Evolutionary conservation across 768 basidiomycete species (phyloP).

Genomic region (Amyloporia xantha): DNA sequence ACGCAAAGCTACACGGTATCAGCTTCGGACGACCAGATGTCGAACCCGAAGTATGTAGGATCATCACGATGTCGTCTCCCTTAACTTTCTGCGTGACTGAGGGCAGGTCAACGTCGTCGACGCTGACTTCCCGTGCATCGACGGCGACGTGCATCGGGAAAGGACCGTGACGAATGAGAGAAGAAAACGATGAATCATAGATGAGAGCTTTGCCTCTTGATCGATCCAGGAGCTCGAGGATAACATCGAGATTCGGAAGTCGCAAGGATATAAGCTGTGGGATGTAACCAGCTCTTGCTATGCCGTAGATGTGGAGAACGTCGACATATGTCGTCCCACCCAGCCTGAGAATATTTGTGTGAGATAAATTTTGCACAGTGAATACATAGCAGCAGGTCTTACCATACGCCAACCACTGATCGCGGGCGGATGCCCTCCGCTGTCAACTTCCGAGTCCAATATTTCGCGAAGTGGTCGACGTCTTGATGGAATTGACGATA

Average conservation of each 20-base stretch:
- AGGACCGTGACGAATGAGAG: constrained; percentile 35
- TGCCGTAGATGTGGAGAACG: constrained; percentile 65
- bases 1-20: constrained; percentile 64
- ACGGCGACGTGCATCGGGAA: constrained; percentile 43
- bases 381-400: constrained; percentile 21
- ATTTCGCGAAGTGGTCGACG: constrained; percentile 56
- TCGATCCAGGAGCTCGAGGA: constrained; percentile 61
- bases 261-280: constrained; percentile 75
- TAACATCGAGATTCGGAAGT: constrained; percentile 65
- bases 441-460: constrained; percentile 52
- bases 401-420: constrained; percentile 74
- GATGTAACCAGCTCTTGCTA: constrained; percentile 70
- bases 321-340: constrained; percentile 68
- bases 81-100: constrained; percentile 24
- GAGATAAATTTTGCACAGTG: too few relatives aligned
- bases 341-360: constrained; percentile 41
- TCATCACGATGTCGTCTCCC: constrained; percentile 45
- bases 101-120: constrained; percentile 32
- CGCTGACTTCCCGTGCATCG: constrained; percentile 32
- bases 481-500: constrained; percentile 59
- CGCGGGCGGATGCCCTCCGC: constrained; percentile 39
- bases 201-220: constrained; percentile 59
- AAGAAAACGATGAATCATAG: constrained; percentile 35
- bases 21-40: constrained; percentile 80
- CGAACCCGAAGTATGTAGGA: constrained; percentile 79